Evolutionary conservation across 1,284 basidiomycete genomes (phyloP), one percentile per base, ranked within the genome.

Genomic region (Trichosporon inkin): DNA sequence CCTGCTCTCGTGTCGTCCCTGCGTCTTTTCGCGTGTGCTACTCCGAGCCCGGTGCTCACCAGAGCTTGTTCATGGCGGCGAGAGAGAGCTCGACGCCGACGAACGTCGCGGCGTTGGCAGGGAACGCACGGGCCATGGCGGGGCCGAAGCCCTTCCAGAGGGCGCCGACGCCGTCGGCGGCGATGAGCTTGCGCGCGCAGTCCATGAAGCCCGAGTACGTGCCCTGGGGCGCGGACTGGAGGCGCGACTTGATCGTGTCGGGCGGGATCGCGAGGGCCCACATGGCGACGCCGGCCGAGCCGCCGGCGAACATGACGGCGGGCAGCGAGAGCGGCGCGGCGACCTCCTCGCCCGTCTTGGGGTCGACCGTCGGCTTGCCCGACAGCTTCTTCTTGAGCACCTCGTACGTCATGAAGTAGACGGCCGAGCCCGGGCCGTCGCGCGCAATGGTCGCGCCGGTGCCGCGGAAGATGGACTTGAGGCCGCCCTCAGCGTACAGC

Each of bases 111-210:
- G 72, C 72, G 88, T 84, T 84, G 53, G 83, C 83, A 36, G 82
- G 81, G 72, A 81, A 79, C 22, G 81, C 92, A 72, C 92, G 81
- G 55, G 86, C 88, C 92, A 98, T 98, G 17, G 95, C 95, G 22
- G 96, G 96, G 56, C 91, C 94, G 74, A 98, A 92, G 24, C 95
- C 96, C 80, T 90, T 97, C 90, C 94, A 99, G 34, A 99, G 82
- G 6, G 95, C 94, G 39, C 81, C 82, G 22, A 90, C 81, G 53
- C 96, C 96, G 77, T 98, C 94, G 61, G 83, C 83, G n/a, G 90
- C 89, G 66, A 99, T 89, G 5, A 93, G 92, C 80, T 97, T 92
- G 57, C 87, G 82, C 34, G 89, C 86, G 74, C 96, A 99, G 78
- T 99, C 96, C 62, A 97, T 69, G 74, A 99, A 85, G 39, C 96